Evolutionary conservation across 148 eudicot genomes (phyloP), one percentile per base, ranked within the genome.

Genomic region (Tetragonia tetragonoides): DNA sequence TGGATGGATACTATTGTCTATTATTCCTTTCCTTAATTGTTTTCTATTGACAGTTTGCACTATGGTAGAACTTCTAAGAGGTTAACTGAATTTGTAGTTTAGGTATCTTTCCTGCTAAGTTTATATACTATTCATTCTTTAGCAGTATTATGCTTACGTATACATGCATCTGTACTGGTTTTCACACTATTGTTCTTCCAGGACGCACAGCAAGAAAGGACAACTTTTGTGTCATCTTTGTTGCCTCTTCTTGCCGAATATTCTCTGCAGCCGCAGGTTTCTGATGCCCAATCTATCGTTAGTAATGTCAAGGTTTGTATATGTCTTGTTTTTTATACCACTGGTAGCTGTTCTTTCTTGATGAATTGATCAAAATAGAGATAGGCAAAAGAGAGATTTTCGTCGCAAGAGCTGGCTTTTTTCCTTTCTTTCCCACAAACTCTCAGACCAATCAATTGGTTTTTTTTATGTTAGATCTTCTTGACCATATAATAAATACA

Each of bases 171-270:
- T 7, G 34, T 15, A 23, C 75, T 72, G 70, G 57, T 60, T 57
- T 66, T 75, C 56, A 63, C 60, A 51, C 28, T 23, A 41, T 74
- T 78, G 60, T 38, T 11, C 42, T 88, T 84, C 83, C 91, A 95
- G 99, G 97, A 88, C 57, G 97, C 91, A 79, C 91, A 93, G 75
- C 88, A 91, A 86, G 99, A 95, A 81, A 88, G 94, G 78, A 86
- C 97, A 73, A 89, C 87, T 57, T 95, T 87, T 87, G 89, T 91
- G 77, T 86, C 93, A 54, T 87, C 89, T 63, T 86, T 95, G 83
- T 78, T 91, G 83, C 97, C 99, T 80, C 90, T 95, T 87, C 97
- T 95, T 74, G 84, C 93, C 18, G 97, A 95, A 79, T 91, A 91
- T 86, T 78, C 86, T 77, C 86, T 89, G 77, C 92, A 93, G 87